These are phyloP conservation scores for Blumeria graminis DNA, from an alignment of 2,329 filamentous ascomycete genomes.

Conservation along the genomic window DNA sequence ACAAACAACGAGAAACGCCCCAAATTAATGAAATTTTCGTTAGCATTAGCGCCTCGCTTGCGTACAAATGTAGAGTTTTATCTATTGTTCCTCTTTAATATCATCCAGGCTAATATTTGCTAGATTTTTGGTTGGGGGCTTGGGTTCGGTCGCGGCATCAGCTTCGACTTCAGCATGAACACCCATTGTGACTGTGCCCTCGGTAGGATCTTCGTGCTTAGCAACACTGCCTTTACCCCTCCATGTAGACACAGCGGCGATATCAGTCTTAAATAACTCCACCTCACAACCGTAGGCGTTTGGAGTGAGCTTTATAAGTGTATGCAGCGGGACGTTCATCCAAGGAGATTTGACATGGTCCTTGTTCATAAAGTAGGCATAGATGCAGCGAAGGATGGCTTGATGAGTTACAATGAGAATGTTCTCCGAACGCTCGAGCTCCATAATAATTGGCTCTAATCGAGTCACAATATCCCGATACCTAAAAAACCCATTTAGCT, in stretches of 20 bases:
- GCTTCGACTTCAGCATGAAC: background rate
- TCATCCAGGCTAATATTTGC: too few species aligned
- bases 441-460: conserved; percentile 98
- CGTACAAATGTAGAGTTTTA: too few species aligned
- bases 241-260: conserved; percentile 91
- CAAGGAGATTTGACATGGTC: conserved; percentile 80
- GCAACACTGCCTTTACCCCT: conserved; percentile 80
- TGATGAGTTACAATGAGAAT: conserved; percentile 97
- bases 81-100: too few species aligned
- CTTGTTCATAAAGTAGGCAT: conserved; percentile 97
- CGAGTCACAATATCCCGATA: conserved; percentile 94
- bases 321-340: conserved; percentile 97
- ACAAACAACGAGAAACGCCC: too few species aligned
- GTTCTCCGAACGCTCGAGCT: conserved; percentile 84
- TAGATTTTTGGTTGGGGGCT: background rate
- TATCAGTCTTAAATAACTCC: conserved; percentile 67
- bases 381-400: conserved; percentile 88
- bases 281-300: conserved; percentile 86
- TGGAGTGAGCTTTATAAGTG: conserved; percentile 86
- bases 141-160: background rate
- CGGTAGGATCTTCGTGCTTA: conserved; percentile 40
- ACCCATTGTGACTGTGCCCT: conserved; percentile 7
- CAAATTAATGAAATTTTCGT: too few species aligned
- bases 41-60: too few species aligned
- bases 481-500: conserved; percentile 2